Percentiles rank a stretch among this genome's conserved stretches.
phyloP scores from a whole-genome alignment of 1,284 basidiomycete genomes.

The Tylopilus orsonianus region DNA sequence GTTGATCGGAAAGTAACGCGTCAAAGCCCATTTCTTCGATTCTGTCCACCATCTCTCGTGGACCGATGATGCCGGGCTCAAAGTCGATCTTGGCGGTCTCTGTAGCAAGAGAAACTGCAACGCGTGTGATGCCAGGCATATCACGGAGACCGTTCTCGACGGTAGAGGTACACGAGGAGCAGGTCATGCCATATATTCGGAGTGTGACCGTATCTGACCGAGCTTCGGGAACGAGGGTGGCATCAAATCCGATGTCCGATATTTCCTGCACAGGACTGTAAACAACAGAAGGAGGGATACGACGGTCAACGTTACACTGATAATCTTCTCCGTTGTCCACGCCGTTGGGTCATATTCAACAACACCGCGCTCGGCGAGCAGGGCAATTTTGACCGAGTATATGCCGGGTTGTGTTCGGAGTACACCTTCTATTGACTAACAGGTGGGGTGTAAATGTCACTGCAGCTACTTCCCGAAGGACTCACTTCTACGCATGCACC shows the following conservation, averaged over 20 bases:
- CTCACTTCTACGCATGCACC: slow-evolving; percentile 86
- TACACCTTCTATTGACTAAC: slow-evolving; percentile 89
- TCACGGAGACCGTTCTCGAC: slow-evolving; percentile 71
- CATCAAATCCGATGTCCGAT: slow-evolving; percentile 91
- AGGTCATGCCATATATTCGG: slow-evolving; percentile 90
- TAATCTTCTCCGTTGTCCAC: slow-evolving; percentile 84
- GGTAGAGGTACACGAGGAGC: slow-evolving; percentile 77
- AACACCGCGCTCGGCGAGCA: slow-evolving; percentile 90
- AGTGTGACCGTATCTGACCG: slow-evolving; percentile 69
- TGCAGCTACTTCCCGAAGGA: background rate
- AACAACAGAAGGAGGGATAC: slow-evolving; percentile 6
- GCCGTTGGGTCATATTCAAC: slow-evolving; percentile 81
- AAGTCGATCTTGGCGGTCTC: slow-evolving; percentile 78
- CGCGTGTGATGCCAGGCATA: slow-evolving; percentile 75
- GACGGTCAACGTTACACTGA: slow-evolving; percentile 54
- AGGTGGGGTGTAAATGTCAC: background rate
- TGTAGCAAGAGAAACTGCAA: slow-evolving; percentile 72
- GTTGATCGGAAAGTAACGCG: slow-evolving; percentile 80
- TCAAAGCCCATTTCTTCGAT: slow-evolving; percentile 91
- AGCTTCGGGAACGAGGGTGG: slow-evolving; percentile 65
- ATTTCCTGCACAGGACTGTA: slow-evolving; percentile 62
- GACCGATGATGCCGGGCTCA: slow-evolving; percentile 71
- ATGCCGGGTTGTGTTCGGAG: slow-evolving; percentile 87
- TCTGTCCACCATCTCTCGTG: slow-evolving; percentile 83
- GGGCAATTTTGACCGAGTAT: slow-evolving; percentile 84